Percentiles rank a stretch among this genome's conserved stretches.
Conservation (phyloP, 2,329 filamentous ascomycete genomes). For the Xylariaceae sp. region DNA sequence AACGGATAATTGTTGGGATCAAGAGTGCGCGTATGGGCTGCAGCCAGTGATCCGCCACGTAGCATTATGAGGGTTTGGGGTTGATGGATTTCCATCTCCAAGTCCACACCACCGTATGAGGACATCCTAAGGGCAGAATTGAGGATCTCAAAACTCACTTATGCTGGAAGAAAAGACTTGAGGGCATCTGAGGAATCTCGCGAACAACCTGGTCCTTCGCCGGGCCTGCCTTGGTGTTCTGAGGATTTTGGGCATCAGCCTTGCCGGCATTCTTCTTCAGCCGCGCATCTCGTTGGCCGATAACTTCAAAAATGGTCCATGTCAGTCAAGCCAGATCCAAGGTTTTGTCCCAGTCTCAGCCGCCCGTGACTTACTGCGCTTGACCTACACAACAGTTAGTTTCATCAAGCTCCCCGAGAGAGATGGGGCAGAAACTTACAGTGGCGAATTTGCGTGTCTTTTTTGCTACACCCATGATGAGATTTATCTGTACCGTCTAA, state of each 20-base stretch:
- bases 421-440: constrained; percentile 1
- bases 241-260: constrained; percentile 51
- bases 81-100: too few relatives aligned
- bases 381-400: constrained; percentile 23
- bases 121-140: neutral
- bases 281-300: constrained; percentile 73
- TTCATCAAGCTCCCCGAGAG: constrained; percentile 23
- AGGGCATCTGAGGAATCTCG: constrained; percentile 76
- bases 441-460: constrained; percentile 19
- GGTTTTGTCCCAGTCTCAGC: neutral
- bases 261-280: constrained; percentile 76
- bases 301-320: constrained; percentile 39
- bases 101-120: too few relatives aligned
- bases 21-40: too few relatives aligned
- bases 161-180: constrained; percentile 74
- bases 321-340: constrained; percentile 3
- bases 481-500: too few relatives aligned
- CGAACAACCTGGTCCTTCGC: constrained; percentile 58
- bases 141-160: constrained; percentile 33
- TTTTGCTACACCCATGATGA: constrained; percentile 14
- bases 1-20: too few relatives aligned
- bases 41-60: too few relatives aligned
- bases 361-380: constrained; percentile 21
- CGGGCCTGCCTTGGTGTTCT: constrained; percentile 49
- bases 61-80: too few relatives aligned